Evolutionary conservation across 345 rosid species (phyloP), one percentile per base, ranked within the genome.

Genomic region (Stellera chamaejasme): DNA sequence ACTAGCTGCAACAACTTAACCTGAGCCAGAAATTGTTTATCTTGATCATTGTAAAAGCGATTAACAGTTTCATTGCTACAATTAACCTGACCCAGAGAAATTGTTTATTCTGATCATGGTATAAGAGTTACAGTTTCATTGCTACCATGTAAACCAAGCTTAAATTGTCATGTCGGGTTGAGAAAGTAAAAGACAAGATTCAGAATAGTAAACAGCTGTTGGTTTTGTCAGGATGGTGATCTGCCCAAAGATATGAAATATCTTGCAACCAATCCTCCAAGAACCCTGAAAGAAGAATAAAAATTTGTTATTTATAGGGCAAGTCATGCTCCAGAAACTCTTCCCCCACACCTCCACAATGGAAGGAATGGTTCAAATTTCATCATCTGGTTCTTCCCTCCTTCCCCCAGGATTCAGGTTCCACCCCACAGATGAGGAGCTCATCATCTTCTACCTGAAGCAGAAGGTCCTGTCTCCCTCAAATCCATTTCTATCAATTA

Each of bases 371-470:
- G 27, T 27, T 49, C 43, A 27, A 6, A 27, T 42, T 32, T 1
- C 39, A 32, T 4, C 39, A 13, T 14, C 26, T 43, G 12, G 15
- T 61, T 58, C 70, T 26, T 16, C 45, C 10, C 55, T 52, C 45
- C 55, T 52, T 42, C 79, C 71, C 5, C 71, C 73, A 27, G 79
- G 82, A 1, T 78, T 78, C 69, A 64, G 79, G 60, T 78, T 75
- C 58, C 69, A 78, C 60, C 83, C 79, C 0, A 75, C 79, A 11
- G 77, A 78, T 63, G 73, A 75, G 61, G 83, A 78, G 58, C 77
- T 75, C 48, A 65, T 75, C 48, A 12, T 62, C 51, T 60, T 65
- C 59, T 72, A 75, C 54, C 73, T 75, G 26, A 72, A 50, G 32
- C 59, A 65, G 65, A 75, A 67, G 48, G 49, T 56, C 43, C 26